A percentile compares a stretch with the other conserved stretches of the same genome.
phyloP scores from a whole-genome alignment of 306 rosid species.

The Mimosa pudica region DNA sequence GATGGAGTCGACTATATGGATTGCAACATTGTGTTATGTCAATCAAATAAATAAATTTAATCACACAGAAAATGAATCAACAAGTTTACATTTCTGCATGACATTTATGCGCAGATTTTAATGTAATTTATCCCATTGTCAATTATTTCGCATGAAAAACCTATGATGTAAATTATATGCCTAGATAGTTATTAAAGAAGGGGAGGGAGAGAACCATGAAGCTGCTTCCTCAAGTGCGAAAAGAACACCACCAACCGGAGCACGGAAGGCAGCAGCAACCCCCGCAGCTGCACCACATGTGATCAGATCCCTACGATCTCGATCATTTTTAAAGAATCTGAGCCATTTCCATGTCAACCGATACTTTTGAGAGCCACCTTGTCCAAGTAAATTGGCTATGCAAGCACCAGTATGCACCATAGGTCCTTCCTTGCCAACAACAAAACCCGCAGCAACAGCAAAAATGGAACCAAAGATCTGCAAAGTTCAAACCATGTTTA shows the following conservation, averaged over 20 bases:
- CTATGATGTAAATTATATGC: neutral
- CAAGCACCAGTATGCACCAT: constrained; percentile 92
- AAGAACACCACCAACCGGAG: constrained; percentile 91
- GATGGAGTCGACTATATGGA: no score
- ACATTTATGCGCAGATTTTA: neutral
- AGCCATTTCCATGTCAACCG: constrained; percentile 76
- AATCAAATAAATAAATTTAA: neutral
- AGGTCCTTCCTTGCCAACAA: constrained; percentile 88
- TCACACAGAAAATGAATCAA: neutral
- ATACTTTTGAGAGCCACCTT: constrained; percentile 78
- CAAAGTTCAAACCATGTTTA: constrained; percentile 30
- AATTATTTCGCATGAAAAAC: neutral
- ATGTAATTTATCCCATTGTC: neutral
- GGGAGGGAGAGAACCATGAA: constrained; percentile 65
- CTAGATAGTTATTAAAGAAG: neutral
- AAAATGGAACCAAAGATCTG: constrained; percentile 82
- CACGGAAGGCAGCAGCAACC: constrained; percentile 87
- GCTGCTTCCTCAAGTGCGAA: constrained; percentile 90
- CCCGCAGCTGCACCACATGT: constrained; percentile 94
- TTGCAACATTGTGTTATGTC: neutral
- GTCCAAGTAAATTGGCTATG: constrained; percentile 75
- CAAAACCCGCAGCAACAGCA: constrained; percentile 80
- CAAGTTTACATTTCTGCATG: neutral
- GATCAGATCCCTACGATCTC: constrained; percentile 78
- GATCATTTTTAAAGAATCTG: constrained; percentile 71